Conservation (phyloP, 371 early-diverging fungal genomes). For the Mucor mucedo region DNA sequence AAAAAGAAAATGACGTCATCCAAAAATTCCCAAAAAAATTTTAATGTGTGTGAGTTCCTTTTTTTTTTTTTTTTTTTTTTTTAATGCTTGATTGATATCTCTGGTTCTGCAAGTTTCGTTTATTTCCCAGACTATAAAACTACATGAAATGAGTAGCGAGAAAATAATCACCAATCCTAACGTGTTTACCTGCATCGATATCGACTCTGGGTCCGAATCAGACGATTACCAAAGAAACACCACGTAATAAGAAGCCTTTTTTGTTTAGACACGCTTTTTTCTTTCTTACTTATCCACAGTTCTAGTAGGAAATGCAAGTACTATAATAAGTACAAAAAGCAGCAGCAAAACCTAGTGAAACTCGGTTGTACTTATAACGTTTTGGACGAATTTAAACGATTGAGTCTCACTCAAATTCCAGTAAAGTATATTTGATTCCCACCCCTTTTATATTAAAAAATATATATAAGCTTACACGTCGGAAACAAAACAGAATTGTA, state of each 20-base stretch:
- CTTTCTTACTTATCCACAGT: not conserved
- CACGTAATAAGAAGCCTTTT: not conserved
- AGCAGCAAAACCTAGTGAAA: slow-evolving; percentile 8
- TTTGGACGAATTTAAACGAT: slow-evolving; percentile 16
- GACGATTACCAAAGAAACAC: slow-evolving; percentile 4
- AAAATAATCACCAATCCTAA: slow-evolving; percentile 25
- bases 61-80: too few relatives aligned
- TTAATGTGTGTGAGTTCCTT: not conserved
- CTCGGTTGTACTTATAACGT: slow-evolving; percentile 18
- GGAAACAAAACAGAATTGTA: not conserved
- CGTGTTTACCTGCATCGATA: slow-evolving; percentile 14
- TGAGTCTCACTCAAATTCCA: not conserved
- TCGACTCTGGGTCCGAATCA: slow-evolving; percentile 32
- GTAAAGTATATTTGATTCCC: not conserved
- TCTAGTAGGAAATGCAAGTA: not conserved
- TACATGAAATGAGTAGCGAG: not conserved
- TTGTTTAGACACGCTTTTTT: not conserved
- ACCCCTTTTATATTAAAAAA: not conserved
- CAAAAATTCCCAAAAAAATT: not conserved
- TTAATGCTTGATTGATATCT: not conserved
- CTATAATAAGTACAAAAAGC: not conserved
- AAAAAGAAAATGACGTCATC: too few relatives aligned
- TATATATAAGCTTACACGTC: not conserved
- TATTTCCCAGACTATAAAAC: not conserved
- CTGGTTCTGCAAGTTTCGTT: too few relatives aligned